These are phyloP conservation scores for Theileria annulata DNA, from an alignment of 169 alveolate species.

Conservation along the genomic window DNA sequence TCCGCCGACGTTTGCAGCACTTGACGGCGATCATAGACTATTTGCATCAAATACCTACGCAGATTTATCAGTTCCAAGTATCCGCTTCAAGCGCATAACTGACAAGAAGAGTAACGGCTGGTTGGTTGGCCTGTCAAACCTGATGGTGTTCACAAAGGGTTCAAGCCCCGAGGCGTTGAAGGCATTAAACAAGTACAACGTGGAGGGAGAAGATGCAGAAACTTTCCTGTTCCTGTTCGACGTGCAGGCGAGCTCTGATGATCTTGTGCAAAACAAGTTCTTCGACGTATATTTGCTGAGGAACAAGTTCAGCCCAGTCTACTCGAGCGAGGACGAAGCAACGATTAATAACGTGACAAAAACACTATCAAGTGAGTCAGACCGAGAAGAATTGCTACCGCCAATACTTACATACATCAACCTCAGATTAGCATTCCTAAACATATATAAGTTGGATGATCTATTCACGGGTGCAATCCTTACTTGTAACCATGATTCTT, in stretches of 20 bases:
- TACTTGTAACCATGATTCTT: background rate
- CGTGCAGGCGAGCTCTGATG: constrained; percentile 41
- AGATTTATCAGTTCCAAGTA: constrained; percentile 40
- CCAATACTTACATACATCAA: constrained; percentile 62
- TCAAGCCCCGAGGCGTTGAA: constrained; percentile 11
- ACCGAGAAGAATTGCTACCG: constrained; percentile 62
- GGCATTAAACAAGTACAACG: background rate
- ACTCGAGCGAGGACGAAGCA: constrained; percentile 52
- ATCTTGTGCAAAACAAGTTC: constrained; percentile 34
- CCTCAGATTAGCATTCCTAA: constrained; percentile 60
- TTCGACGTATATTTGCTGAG: constrained; percentile 51
- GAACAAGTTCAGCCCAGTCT: constrained; percentile 53
- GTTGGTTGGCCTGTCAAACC: constrained; percentile 61
- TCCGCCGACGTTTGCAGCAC: constrained; percentile 62
- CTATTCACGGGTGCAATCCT: constrained; percentile 49
- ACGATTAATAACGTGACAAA: constrained; percentile 63
- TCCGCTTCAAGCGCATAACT: constrained; percentile 47
- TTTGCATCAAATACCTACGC: constrained; percentile 29
- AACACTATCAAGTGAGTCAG: constrained; percentile 50
- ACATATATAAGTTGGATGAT: constrained; percentile 48
- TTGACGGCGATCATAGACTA: constrained; percentile 51
- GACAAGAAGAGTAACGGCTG: constrained; percentile 49
- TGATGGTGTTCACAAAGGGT: constrained; percentile 40
- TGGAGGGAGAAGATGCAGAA: constrained; percentile 11
- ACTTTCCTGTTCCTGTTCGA: constrained; percentile 59